Conservation (phyloP, 1,284 basidiomycete genomes). For the Hypsizygus ulmarius region DNA sequence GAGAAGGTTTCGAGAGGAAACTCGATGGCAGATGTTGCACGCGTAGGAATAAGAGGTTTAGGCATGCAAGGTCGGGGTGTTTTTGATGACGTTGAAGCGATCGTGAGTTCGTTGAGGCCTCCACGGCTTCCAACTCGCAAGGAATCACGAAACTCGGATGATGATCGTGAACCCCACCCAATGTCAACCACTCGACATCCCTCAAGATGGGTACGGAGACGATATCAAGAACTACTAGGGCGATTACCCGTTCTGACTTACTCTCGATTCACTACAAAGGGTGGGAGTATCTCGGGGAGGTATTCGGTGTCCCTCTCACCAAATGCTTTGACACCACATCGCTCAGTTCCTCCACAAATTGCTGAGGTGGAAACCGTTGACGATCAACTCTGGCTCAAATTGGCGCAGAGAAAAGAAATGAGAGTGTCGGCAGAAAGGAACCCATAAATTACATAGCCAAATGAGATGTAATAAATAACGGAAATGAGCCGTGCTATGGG, state of each 20-base stretch:
- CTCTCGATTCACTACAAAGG: conserved; percentile 14
- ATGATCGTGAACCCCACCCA: conserved; percentile 6
- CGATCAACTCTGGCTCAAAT: conserved; percentile 30
- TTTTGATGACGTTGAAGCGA: conserved; percentile 45
- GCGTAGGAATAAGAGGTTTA: conserved; percentile 25
- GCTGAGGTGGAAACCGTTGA: conserved; percentile 24
- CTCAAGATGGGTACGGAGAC: conserved; percentile 61
- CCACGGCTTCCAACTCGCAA: conserved; percentile 30
- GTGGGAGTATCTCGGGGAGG: conserved; percentile 9
- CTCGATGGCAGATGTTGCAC: conserved; percentile 6
- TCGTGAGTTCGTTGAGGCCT: conserved; percentile 38
- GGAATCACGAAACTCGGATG: conserved; percentile 23
- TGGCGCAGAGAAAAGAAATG: conserved; percentile 8
- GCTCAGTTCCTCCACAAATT: conserved; percentile 16
- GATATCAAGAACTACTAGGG: conserved; percentile 59
- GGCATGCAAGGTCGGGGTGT: conserved; percentile 45
- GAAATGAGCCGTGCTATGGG: conserved; percentile 19
- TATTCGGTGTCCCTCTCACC: conserved; percentile 29
- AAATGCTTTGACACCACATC: conserved; percentile 19
- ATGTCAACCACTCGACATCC: conserved; percentile 30
- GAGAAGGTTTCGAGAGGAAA: background rate
- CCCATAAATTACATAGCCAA: conserved; percentile 1
- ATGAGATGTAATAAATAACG: conserved; percentile 12
- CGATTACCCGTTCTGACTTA: conserved; percentile 56
- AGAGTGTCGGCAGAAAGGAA: background rate